Conservation (phyloP, 2,329 filamentous ascomycete genomes). For the Acrodontium crateriforme region DNA sequence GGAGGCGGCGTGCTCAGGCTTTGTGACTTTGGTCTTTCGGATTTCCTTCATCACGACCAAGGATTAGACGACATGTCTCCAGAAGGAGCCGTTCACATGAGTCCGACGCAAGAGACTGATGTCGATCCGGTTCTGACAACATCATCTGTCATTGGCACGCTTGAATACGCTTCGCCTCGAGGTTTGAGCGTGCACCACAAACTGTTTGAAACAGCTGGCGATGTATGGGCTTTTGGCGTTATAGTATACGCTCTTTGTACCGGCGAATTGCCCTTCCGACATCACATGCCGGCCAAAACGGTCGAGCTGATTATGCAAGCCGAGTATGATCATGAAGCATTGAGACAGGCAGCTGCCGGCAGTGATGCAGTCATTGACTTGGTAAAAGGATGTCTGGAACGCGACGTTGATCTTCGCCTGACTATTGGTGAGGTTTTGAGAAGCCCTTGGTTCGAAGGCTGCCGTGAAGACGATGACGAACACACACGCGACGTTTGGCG, state of each 20-base stretch:
- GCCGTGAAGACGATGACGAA: conserved; percentile 11
- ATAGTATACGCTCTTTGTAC: conserved; percentile 48
- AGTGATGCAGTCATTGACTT: conserved; percentile 40
- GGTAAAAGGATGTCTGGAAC: conserved; percentile 45
- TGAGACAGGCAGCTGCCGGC: conserved; percentile 31
- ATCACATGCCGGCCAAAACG: conserved; percentile 44
- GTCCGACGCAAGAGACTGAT: no score
- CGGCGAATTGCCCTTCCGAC: conserved; percentile 48
- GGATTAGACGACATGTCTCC: conserved; percentile 6
- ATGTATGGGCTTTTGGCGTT: conserved; percentile 55
- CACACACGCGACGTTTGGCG: no score
- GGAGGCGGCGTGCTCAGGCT: conserved; percentile 45
- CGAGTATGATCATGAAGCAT: conserved; percentile 41
- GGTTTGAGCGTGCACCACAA: conserved; percentile 28
- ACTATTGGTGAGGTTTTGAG: conserved; percentile 42
- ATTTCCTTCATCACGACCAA: conserved; percentile 39
- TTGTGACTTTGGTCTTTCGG: conserved; percentile 57
- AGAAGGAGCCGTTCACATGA: conserved; percentile 7
- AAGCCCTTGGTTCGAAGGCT: conserved; percentile 39
- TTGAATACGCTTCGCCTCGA: conserved; percentile 42
- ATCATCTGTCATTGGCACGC: conserved; percentile 42
- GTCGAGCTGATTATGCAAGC: conserved; percentile 46
- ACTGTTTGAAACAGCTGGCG: conserved; percentile 41
- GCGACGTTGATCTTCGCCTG: conserved; percentile 42
- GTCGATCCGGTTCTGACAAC: conserved; percentile 11